Evolutionary conservation across 2,329 filamentous ascomycete genomes (phyloP).

Genomic region (Talaromyces sp.): DNA sequence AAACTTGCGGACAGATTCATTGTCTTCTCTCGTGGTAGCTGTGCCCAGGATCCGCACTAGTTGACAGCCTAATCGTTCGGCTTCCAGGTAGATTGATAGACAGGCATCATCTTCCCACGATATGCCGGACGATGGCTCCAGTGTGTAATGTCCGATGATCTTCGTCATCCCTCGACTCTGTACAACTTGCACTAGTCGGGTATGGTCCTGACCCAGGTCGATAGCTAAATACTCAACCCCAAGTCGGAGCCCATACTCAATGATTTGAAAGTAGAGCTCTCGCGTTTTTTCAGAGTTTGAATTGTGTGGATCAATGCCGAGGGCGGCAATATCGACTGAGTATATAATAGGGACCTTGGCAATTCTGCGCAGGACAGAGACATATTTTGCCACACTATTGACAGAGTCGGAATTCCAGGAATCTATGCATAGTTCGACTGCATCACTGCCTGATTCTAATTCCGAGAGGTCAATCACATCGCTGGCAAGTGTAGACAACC

Average conservation of each 20-base stretch:
- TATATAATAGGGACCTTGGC: constrained; percentile 54
- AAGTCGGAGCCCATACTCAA: constrained; percentile 35
- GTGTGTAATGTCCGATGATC: constrained; percentile 34
- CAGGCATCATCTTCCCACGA: constrained; percentile 32
- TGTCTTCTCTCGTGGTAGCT: constrained; percentile 32
- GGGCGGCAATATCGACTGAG: constrained; percentile 42
- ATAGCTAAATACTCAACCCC: constrained; percentile 38
- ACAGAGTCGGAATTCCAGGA: constrained; percentile 49
- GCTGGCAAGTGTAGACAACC: constrained; percentile 30
- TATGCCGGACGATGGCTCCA: constrained; percentile 23
- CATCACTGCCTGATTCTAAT: constrained; percentile 56
- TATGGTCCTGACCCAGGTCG: constrained; percentile 28
- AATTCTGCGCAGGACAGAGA: constrained; percentile 54
- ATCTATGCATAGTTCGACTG: constrained; percentile 57
- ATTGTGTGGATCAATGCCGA: constrained; percentile 13
- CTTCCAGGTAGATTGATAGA: constrained; percentile 29
- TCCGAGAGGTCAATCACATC: constrained; percentile 42
- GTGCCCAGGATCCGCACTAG: constrained; percentile 35
- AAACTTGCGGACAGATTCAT: constrained; percentile 32
- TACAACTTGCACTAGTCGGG: constrained; percentile 22
- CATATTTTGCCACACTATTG: constrained; percentile 49
- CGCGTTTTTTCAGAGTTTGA: constrained; percentile 7
- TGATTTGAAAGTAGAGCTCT: constrained; percentile 28
- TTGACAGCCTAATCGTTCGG: constrained; percentile 32
- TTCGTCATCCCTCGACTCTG: constrained; percentile 35